phyloP scores from a whole-genome alignment of 2,329 filamentous ascomycete genomes.

The Lecanosticta acicola region DNA sequence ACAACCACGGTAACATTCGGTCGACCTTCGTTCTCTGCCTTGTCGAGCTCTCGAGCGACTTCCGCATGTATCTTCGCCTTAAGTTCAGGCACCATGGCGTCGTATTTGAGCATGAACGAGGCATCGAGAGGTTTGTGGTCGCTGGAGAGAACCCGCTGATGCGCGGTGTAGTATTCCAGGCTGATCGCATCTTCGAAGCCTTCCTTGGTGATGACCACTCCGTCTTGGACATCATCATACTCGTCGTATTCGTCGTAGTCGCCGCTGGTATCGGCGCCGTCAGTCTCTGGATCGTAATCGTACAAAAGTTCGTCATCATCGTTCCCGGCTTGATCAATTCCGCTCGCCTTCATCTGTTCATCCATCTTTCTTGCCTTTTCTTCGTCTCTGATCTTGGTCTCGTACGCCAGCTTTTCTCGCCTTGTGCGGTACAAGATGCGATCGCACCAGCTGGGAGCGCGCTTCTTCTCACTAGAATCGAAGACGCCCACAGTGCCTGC shows the following conservation, averaged over 20 bases:
- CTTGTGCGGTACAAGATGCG: constrained; percentile 81
- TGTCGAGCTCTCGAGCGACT: constrained; percentile 80
- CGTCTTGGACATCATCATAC: constrained; percentile 43
- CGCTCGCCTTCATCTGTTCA: constrained; percentile 76
- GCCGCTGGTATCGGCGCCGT: constrained; percentile 52
- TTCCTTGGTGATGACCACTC: constrained; percentile 53
- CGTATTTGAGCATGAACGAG: constrained; percentile 76
- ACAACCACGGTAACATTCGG: constrained; percentile 67
- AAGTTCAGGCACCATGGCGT: constrained; percentile 76
- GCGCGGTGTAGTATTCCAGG: constrained; percentile 71
- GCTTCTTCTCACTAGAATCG: constrained; percentile 89
- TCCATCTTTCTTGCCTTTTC: constrained; percentile 65
- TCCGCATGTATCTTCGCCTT: constrained; percentile 81
- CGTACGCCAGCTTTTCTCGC: constrained; percentile 61
- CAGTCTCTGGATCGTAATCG: constrained; percentile 80
- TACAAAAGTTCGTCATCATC: constrained; percentile 84
- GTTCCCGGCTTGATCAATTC: constrained; percentile 65
- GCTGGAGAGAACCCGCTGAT: constrained; percentile 84
- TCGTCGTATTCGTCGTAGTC: constrained; percentile 53
- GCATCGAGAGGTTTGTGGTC: constrained; percentile 91
- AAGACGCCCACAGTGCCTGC: constrained; percentile 87
- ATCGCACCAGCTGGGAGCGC: constrained; percentile 95
- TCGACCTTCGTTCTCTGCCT: constrained; percentile 82
- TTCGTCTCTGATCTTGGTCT: constrained; percentile 58
- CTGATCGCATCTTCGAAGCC: constrained; percentile 52